Evolutionary conservation across 352 stramenopile genomes (phyloP), one percentile per base, ranked within the genome.

Genomic region (Globisporangium takayamanum): DNA sequence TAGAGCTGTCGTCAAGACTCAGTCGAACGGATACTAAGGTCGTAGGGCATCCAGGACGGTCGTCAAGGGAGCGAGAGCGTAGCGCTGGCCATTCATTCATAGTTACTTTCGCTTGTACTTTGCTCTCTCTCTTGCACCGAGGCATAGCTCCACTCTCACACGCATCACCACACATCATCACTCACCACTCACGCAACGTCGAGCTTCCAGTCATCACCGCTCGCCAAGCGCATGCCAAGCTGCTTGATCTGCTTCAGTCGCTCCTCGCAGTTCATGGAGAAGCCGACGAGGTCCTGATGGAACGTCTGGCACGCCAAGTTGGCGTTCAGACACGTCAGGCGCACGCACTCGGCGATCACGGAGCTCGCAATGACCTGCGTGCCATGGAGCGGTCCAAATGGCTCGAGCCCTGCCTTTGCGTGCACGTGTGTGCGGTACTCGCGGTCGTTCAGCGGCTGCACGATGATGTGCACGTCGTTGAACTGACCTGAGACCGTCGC

Each of bases 211-310:
- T 87, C 80, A 26, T 86, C 67, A 1, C 64, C 15, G 8, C 63
- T 78, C 25, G 73, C 68, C 44, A 88, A 59, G 3, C 83, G 83
- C 54, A 87, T 66, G 0, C 74, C 77, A 25, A 95, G 72, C 53
- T 92, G 84, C 55, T 92, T 91, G 69, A 95, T 95, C 63, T 95
- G 86, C 69, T 92, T 92, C 49, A 95, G 62, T 3, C 86, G 82
- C 51, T 92, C 86, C 58, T 92, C 84, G 61, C 74, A 87, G 53
- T 95, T 93, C 48, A 88, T 67, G 2, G 75, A 65, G 55, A 91
- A 94, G 16, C 85, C 86, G 26, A 93, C 72, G 28, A 88, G 76
- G 46, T 93, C 82, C 50, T 95, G 84, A 57, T 95, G 84, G 54
- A 89, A 87, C 14, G 82, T 78, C 41, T 91, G 83, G 44, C 85